Evolutionary conservation across 2,329 filamentous ascomycete species (phyloP).

Genomic region (Sporothrix brunneoviolacea): DNA sequence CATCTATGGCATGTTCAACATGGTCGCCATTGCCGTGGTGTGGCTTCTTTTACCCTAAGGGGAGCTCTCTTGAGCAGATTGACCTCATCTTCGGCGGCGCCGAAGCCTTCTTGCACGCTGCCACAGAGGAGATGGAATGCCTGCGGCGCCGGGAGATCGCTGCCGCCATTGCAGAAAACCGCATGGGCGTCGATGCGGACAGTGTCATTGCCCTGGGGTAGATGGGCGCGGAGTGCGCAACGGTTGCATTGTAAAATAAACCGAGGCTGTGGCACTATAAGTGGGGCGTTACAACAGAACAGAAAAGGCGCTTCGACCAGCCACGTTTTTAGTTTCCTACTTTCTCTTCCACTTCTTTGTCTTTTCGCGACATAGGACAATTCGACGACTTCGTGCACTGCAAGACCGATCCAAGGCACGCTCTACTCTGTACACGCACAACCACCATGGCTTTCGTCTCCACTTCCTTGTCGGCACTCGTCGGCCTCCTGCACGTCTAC

Average conservation of each 20-base stretch:
- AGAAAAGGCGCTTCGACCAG: no score
- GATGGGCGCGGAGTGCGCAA: no score
- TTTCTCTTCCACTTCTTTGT: no score
- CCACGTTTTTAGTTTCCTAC: no score
- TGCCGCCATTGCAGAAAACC: background rate
- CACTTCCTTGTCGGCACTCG: slow-evolving; percentile 27
- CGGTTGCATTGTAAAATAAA: no score
- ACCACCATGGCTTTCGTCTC: no score
- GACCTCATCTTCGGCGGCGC: background rate
- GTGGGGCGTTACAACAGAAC: no score
- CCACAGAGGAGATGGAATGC: background rate
- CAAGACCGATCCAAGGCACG: no score
- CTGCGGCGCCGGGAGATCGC: background rate
- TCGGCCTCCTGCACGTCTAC: slow-evolving; percentile 40
- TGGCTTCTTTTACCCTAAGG: slow-evolving; percentile 41
- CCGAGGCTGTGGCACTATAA: no score
- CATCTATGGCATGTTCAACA: slow-evolving; percentile 9
- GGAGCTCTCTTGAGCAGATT: slow-evolving; percentile 2
- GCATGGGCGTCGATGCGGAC: background rate
- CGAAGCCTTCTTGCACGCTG: background rate
- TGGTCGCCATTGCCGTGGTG: slow-evolving; percentile 29
- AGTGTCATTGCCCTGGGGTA: background rate
- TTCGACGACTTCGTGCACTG: no score
- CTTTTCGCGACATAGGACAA: no score
- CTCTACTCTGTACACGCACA: no score